These are phyloP conservation scores for Penicillium sp. DNA, from an alignment of 2,329 filamentous ascomycete genomes.

Conservation along the genomic window DNA sequence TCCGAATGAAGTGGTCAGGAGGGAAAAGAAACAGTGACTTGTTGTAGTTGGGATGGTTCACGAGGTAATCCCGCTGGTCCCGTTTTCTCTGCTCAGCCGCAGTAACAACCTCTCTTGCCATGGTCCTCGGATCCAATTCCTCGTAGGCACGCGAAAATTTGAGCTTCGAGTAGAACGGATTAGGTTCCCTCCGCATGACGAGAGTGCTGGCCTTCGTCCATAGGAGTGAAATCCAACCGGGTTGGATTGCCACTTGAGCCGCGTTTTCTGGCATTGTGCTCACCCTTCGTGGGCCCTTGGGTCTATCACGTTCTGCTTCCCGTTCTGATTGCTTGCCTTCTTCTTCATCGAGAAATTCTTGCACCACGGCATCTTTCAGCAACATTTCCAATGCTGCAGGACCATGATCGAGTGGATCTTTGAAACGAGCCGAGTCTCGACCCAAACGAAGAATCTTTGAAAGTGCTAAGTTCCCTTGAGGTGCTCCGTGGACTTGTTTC, in stretches of 20 bases:
- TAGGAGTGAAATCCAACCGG: conserved; percentile 59
- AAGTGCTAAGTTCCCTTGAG: conserved; percentile 64
- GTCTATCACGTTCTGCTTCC: conserved; percentile 8
- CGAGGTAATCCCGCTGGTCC: conserved; percentile 86
- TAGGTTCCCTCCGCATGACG: conserved; percentile 71
- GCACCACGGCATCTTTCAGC: conserved; percentile 90
- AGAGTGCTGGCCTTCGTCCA: conserved; percentile 61
- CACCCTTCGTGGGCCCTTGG: conserved; percentile 31
- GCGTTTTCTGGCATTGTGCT: conserved; percentile 29
- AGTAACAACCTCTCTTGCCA: conserved; percentile 86
- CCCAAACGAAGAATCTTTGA: conserved; percentile 63
- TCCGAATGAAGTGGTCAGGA: conserved; percentile 73
- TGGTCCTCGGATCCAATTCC: conserved; percentile 75
- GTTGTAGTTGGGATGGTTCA: conserved; percentile 86
- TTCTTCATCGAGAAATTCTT: conserved; percentile 85
- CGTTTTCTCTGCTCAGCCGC: conserved; percentile 79
- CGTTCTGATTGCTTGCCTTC: conserved; percentile 29
- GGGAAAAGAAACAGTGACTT: conserved; percentile 84
- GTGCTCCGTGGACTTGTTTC: conserved; percentile 73
- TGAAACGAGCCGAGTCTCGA: conserved; percentile 60
- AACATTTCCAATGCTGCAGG: conserved; percentile 93
- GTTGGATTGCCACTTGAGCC: conserved; percentile 49
- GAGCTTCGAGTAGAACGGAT: conserved; percentile 89
- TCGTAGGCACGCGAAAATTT: conserved; percentile 70
- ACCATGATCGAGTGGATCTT: conserved; percentile 87